Evolutionary conservation across 208 protist genomes (phyloP).

Genomic region (Leishmania martiniquensis): DNA sequence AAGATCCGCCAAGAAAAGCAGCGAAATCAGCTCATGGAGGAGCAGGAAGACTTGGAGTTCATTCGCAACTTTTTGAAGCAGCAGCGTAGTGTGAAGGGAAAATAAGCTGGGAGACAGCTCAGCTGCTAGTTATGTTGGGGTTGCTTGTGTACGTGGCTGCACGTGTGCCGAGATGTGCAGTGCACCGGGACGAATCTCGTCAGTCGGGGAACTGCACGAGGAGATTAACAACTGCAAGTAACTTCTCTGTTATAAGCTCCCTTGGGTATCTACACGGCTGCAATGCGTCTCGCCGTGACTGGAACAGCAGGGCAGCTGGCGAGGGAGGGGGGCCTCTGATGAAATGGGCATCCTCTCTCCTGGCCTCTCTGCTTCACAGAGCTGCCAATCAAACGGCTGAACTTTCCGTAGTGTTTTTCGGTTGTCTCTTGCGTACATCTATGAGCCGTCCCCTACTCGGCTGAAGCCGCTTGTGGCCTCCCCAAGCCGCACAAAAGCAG

Average conservation of each 20-base stretch:
- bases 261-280: neutral
- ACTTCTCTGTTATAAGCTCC: neutral
- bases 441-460: neutral
- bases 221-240: neutral
- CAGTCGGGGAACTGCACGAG: neutral
- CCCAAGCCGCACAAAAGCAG: neutral
- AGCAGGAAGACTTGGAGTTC: slow-evolving; percentile 62
- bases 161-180: neutral
- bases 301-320: neutral
- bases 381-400: neutral
- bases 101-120: neutral
- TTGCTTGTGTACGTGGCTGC: neutral
- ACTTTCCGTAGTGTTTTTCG: neutral
- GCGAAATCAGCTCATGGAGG: slow-evolving; percentile 32
- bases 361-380: neutral
- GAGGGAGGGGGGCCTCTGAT: neutral
- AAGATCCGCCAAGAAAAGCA: slow-evolving; percentile 37
- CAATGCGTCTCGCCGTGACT: neutral
- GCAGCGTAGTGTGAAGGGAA: slow-evolving; percentile 28
- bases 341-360: neutral
- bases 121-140: neutral
- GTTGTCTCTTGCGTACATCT: neutral
- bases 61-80: slow-evolving; percentile 66
- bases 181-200: neutral
- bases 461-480: neutral